phyloP scores from a whole-genome alignment of 192 early-diverging fungal genomes.

The Backusella luteola region DNA sequence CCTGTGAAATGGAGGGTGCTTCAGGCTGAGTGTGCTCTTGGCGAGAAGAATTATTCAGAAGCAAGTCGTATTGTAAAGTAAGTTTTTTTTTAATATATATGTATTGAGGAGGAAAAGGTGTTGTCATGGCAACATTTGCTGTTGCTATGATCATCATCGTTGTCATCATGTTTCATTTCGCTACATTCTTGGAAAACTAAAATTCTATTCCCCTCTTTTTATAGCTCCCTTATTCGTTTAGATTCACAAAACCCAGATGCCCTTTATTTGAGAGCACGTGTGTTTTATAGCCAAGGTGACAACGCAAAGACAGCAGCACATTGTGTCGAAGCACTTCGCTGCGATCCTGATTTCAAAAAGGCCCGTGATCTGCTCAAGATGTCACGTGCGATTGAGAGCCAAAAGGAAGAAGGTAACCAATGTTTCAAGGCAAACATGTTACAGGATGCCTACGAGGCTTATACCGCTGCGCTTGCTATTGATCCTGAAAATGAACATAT shows the following conservation, averaged over 20 bases:
- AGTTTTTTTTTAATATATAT: constrained; percentile 3
- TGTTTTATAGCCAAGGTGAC: constrained; percentile 71
- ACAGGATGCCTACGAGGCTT: constrained; percentile 64
- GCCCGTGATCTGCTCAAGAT: constrained; percentile 66
- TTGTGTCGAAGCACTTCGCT: constrained; percentile 62
- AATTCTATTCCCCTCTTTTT: not conserved
- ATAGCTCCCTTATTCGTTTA: constrained; percentile 54
- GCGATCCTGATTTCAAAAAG: constrained; percentile 75
- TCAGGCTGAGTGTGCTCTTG: constrained; percentile 64
- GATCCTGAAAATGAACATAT: constrained; percentile 63
- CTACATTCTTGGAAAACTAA: not conserved
- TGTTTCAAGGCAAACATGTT: constrained; percentile 60
- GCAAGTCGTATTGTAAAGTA: constrained; percentile 61
- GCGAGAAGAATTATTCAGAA: constrained; percentile 58
- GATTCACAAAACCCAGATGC: constrained; percentile 73
- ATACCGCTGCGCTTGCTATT: constrained; percentile 63
- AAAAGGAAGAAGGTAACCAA: constrained; percentile 74
- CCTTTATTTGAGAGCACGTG: constrained; percentile 61
- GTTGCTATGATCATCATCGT: not conserved
- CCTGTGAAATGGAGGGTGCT: constrained; percentile 65
- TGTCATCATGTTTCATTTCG: not conserved
- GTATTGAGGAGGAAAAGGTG: no score
- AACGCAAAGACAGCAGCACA: constrained; percentile 51
- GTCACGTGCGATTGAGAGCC: constrained; percentile 58
- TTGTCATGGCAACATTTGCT: no score